Evolutionary conservation across 2,329 filamentous ascomycete genomes (phyloP).

Genomic region (Pyrenophora seminiperda): DNA sequence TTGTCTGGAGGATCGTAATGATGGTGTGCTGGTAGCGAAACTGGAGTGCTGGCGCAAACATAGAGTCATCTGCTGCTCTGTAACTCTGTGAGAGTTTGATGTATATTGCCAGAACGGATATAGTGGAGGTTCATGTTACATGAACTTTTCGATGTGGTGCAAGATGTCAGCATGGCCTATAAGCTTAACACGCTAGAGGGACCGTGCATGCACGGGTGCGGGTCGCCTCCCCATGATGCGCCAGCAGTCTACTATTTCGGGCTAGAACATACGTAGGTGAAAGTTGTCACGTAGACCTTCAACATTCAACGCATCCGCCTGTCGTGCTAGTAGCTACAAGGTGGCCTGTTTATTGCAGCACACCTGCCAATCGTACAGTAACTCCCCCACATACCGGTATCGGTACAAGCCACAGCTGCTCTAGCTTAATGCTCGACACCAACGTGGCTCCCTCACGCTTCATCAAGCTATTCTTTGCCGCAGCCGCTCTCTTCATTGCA

Average conservation of each 20-base stretch:
- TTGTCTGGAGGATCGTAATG: too few relatives aligned
- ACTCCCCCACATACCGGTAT: conserved; percentile 18
- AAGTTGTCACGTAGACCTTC: conserved; percentile 18
- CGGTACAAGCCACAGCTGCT: conserved; percentile 4
- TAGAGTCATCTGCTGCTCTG: too few relatives aligned
- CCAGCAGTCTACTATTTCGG: neutral
- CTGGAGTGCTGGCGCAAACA: too few relatives aligned
- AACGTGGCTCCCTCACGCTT: conserved; percentile 18
- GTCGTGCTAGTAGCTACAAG: conserved; percentile 15
- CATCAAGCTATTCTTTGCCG: conserved; percentile 54
- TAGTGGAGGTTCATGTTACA: too few relatives aligned
- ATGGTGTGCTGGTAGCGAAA: too few relatives aligned
- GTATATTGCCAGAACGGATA: too few relatives aligned
- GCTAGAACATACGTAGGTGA: neutral
- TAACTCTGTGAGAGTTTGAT: too few relatives aligned
- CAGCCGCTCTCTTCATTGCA: conserved; percentile 62
- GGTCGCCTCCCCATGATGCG: conserved; percentile 6
- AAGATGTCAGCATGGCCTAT: too few relatives aligned
- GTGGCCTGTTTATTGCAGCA: conserved; percentile 15
- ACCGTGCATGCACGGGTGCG: neutral
- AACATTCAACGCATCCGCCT: conserved; percentile 4
- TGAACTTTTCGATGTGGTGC: too few relatives aligned
- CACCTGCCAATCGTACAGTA: conserved; percentile 14
- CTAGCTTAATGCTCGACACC: conserved; percentile 1
- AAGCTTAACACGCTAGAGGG: neutral